A percentile compares a stretch with the other conserved stretches of the same genome.
Evolutionary conservation across 495 filamentous ascomycete genomes (phyloP).

Genomic region (Penicillium soppii): DNA sequence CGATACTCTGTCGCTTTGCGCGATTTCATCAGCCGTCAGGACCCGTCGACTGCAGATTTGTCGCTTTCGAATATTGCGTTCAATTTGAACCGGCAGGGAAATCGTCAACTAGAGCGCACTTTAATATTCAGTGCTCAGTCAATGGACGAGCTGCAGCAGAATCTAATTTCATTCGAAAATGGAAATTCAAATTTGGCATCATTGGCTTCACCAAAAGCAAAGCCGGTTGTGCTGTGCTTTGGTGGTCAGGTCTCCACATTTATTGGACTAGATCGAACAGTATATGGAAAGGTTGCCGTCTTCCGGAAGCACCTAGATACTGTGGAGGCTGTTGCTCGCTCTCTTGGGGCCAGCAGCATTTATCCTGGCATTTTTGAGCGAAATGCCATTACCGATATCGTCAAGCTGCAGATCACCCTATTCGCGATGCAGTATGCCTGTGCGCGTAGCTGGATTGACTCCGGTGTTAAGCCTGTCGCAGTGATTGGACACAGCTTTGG

Average conservation of each 20-base stretch:
- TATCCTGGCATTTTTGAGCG: not conserved
- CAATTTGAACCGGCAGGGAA: not conserved
- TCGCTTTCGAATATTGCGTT: not conserved
- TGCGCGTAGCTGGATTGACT: constrained; percentile 47
- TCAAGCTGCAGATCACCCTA: constrained; percentile 13
- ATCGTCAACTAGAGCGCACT: not conserved
- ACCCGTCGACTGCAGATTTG: not conserved
- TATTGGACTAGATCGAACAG: not conserved
- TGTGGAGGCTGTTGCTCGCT: not conserved
- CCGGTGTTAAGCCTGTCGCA: constrained; percentile 27
- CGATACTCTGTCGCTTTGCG: not conserved
- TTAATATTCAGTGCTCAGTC: not conserved
- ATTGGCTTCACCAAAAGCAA: not conserved
- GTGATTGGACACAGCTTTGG: constrained; percentile 54
- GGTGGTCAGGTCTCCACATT: not conserved
- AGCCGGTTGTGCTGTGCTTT: not conserved
- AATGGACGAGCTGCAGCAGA: not conserved
- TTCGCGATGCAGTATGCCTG: constrained; percentile 52
- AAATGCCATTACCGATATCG: not conserved
- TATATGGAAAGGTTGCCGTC: not conserved
- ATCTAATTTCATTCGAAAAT: not conserved
- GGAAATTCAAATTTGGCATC: not conserved
- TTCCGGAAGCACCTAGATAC: not conserved
- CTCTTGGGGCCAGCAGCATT: not conserved
- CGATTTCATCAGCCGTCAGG: not conserved